A percentile compares a stretch with the other conserved stretches of the same genome.
phyloP scores from a whole-genome alignment of 352 stramenopile species.

The Globisporangium nagaii region DNA sequence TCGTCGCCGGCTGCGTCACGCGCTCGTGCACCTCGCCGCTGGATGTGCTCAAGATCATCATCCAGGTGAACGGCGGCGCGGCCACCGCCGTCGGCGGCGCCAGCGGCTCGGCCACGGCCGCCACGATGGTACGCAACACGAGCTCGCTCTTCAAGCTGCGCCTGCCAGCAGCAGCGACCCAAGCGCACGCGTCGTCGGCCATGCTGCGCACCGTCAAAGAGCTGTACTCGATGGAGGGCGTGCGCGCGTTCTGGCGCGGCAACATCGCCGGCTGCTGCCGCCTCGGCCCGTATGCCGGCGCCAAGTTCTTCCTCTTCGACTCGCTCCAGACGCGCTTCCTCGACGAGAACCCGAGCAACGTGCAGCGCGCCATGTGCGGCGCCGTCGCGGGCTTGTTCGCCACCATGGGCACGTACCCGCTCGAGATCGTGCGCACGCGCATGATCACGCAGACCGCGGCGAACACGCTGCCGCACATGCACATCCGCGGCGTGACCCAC shows the following conservation, averaged over 20 bases:
- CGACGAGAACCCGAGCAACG: slow-evolving; percentile 27
- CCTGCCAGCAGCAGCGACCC: background rate
- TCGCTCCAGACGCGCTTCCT: slow-evolving; percentile 51
- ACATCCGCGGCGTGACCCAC: slow-evolving; percentile 56
- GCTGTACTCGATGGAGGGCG: slow-evolving; percentile 58
- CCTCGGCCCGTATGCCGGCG: slow-evolving; percentile 65
- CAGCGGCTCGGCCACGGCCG: background rate
- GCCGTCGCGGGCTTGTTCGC: slow-evolving; percentile 59
- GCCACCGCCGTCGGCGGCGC: slow-evolving; percentile 5
- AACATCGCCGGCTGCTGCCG: slow-evolving; percentile 75
- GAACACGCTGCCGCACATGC: slow-evolving; percentile 20
- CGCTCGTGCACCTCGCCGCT: slow-evolving; percentile 76
- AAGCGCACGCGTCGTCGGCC: slow-evolving; percentile 20
- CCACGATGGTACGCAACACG: background rate
- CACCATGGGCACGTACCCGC: slow-evolving; percentile 70
- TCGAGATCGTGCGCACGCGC: slow-evolving; percentile 76
- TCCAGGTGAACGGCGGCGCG: slow-evolving; percentile 60
- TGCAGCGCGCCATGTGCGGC: slow-evolving; percentile 50
- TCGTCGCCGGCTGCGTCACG: slow-evolving; percentile 76
- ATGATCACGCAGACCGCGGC: slow-evolving; percentile 62
- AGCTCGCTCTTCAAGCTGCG: slow-evolving; percentile 1
- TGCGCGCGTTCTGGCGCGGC: slow-evolving; percentile 75
- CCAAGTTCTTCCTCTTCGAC: slow-evolving; percentile 83
- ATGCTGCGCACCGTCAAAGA: slow-evolving; percentile 40
- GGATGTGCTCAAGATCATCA: slow-evolving; percentile 83